Conservation (phyloP, 306 rosid genomes). For the Abrus precatorius region DNA sequence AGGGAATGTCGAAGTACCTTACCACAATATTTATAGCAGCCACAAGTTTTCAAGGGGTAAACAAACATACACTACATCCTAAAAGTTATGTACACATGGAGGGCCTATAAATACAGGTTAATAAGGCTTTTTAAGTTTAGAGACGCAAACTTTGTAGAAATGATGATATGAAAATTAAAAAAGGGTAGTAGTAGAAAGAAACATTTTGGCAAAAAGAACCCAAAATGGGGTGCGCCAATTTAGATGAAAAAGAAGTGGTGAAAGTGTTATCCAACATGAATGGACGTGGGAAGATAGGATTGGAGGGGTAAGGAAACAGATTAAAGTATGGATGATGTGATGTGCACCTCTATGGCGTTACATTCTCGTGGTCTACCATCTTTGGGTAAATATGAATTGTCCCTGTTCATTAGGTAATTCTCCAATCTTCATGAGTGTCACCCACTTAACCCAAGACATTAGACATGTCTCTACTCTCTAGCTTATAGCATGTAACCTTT, state of each 20-base stretch:
- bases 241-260: constrained; percentile 16
- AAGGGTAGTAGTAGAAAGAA: background rate
- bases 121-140: background rate
- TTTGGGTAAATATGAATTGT: background rate
- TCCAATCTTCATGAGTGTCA: background rate
- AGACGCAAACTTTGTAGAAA: constrained; percentile 27
- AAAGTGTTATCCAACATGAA: constrained; percentile 36
- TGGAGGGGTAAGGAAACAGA: constrained; percentile 48
- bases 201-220: constrained; percentile 23
- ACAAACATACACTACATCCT: background rate
- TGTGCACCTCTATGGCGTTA: constrained; percentile 47
- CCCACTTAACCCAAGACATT: background rate
- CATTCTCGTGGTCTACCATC: constrained; percentile 47
- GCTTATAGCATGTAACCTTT: background rate
- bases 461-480: background rate
- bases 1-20: constrained; percentile 34
- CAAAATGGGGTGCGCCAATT: constrained; percentile 45
- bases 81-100: constrained; percentile 5
- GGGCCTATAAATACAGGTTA: constrained; percentile 41
- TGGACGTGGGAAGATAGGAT: constrained; percentile 52
- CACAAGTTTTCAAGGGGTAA: constrained; percentile 41
- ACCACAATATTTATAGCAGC: constrained; percentile 43
- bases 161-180: constrained; percentile 17
- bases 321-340: constrained; percentile 43
- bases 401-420: constrained; percentile 37